A percentile compares a stretch with the other conserved stretches of the same genome.
Evolutionary conservation across 139 green algal species (phyloP).

Genomic region (Coelastrella sp.): DNA sequence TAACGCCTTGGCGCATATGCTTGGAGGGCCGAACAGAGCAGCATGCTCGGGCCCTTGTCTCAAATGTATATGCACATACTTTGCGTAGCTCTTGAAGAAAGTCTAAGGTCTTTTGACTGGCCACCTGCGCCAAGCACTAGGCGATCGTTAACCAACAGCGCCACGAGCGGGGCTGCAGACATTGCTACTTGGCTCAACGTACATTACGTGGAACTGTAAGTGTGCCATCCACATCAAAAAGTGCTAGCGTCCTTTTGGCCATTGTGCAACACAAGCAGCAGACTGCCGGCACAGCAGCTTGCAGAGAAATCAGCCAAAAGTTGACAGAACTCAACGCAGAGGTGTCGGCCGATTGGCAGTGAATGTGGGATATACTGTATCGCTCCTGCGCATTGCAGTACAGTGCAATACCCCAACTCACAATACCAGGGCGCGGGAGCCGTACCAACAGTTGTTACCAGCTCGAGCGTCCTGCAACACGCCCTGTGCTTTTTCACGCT

Average conservation of each 20-base stretch:
- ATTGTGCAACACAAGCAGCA: neutral
- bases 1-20: neutral
- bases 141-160: slow-evolving; percentile 6
- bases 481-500: too few relatives aligned
- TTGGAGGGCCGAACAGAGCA: neutral
- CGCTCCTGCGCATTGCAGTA: neutral
- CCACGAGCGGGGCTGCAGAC: too few relatives aligned
- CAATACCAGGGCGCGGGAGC: too few relatives aligned
- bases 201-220: slow-evolving; percentile 93
- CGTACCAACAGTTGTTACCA: too few relatives aligned
- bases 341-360: neutral
- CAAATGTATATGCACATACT: slow-evolving; percentile 57
- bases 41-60: neutral
- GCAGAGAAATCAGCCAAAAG: neutral
- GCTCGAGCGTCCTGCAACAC: too few relatives aligned
- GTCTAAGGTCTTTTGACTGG: slow-evolving; percentile 72
- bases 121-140: slow-evolving; percentile 50
- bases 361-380: neutral
- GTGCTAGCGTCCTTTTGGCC: slow-evolving; percentile 66
- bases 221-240: slow-evolving; percentile 99
- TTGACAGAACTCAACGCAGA: neutral
- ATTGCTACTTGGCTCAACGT: neutral
- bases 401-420: neutral
- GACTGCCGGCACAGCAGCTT: neutral
- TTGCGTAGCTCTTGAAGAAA: slow-evolving; percentile 92